Conservation (phyloP, 495 filamentous ascomycete genomes). For the Penicillium turbatum region DNA sequence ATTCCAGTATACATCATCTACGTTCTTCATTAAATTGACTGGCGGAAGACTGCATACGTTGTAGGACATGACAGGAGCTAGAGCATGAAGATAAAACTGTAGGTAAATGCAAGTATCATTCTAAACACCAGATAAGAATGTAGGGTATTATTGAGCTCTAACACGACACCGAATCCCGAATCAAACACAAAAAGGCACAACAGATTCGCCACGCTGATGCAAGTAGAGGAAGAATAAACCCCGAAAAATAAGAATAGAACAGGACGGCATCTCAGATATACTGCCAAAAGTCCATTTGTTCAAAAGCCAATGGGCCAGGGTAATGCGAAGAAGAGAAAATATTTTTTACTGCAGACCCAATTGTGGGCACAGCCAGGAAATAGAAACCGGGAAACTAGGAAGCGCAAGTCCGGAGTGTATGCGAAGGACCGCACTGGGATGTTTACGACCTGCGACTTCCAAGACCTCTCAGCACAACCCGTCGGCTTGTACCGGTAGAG, state of each 20-base stretch:
- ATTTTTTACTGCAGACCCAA: neutral
- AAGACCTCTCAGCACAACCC: conserved; percentile 37
- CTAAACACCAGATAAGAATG: conserved; percentile 1
- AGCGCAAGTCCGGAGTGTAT: neutral
- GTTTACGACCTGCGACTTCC: conserved; percentile 21
- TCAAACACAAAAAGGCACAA: conserved; percentile 10
- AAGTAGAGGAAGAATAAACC: conserved; percentile 14
- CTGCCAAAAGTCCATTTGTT: neutral
- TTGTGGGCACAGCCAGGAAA: neutral
- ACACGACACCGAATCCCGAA: conserved; percentile 16
- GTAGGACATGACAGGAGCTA: too few relatives aligned
- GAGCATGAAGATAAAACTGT: too few relatives aligned
- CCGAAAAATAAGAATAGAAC: neutral
- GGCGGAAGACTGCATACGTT: too few relatives aligned
- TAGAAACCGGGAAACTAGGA: neutral
- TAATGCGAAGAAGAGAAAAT: neutral
- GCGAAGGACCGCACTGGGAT: neutral
- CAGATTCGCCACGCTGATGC: conserved; percentile 31
- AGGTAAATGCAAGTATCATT: neutral
- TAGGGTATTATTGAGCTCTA: conserved; percentile 8
- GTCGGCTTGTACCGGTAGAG: conserved; percentile 33
- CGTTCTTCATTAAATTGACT: too few relatives aligned
- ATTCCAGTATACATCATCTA: too few relatives aligned
- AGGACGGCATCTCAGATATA: neutral
- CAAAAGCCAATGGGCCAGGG: neutral